These are phyloP conservation scores for Mycena sp. DNA, from an alignment of 1,284 basidiomycete genomes.

Conservation along the genomic window DNA sequence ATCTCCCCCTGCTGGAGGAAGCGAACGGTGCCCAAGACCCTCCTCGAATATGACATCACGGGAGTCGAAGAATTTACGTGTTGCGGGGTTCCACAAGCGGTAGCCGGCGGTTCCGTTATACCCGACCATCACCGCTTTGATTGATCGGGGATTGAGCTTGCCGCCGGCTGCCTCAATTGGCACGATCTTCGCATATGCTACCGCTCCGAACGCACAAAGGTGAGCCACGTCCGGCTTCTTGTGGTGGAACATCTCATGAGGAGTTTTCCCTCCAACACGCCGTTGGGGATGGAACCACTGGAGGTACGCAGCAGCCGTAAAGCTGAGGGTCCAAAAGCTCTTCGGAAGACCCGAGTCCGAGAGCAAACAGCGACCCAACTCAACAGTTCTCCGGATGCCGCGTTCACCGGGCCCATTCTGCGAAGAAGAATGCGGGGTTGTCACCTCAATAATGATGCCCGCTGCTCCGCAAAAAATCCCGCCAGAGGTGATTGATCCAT, in stretches of 20 bases:
- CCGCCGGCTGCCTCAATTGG: constrained; percentile 31
- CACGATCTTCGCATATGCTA: constrained; percentile 36
- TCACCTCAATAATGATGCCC: constrained; percentile 32
- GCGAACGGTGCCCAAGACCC: constrained; percentile 21
- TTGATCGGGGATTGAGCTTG: constrained; percentile 34
- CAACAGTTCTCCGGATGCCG: constrained; percentile 28
- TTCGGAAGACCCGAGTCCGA: constrained; percentile 28
- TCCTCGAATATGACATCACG: constrained; percentile 42
- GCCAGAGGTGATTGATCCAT: constrained; percentile 24
- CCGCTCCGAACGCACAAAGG: constrained; percentile 35
- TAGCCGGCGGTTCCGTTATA: constrained; percentile 35
- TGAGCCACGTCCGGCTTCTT: constrained; percentile 38
- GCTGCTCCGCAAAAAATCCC: constrained; percentile 13
- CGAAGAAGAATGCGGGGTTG: constrained; percentile 30
- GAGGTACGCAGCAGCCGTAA: constrained; percentile 30
- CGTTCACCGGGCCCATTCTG: constrained; percentile 32
- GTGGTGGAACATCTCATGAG: constrained; percentile 28
- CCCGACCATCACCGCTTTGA: constrained; percentile 35
- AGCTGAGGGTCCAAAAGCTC: constrained; percentile 29
- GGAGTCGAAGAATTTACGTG: constrained; percentile 12
- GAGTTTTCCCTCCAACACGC: constrained; percentile 28
- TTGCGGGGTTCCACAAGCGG: constrained; percentile 26
- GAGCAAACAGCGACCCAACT: constrained; percentile 27
- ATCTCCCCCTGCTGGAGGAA: constrained; percentile 24
- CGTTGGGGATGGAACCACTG: constrained; percentile 35